phyloP scores from a whole-genome alignment of 495 filamentous ascomycete genomes.

The Massariosphaeria phaeospora region DNA sequence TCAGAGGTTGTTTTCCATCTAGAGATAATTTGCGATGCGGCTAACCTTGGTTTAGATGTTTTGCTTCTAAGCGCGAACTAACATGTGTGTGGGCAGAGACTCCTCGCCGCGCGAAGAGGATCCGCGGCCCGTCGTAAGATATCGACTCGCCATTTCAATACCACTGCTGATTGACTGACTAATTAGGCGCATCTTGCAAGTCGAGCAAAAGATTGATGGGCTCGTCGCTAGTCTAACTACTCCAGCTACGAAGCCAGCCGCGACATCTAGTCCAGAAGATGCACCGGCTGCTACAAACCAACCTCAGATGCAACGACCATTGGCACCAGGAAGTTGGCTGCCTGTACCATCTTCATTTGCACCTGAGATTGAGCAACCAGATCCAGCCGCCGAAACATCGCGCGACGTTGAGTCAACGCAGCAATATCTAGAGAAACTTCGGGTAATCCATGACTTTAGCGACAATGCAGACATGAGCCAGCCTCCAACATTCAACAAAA shows the following conservation, averaged over 20 bases:
- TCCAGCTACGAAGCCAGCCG: background rate
- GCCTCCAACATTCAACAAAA: slow-evolving; percentile 7
- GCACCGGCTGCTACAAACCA: background rate
- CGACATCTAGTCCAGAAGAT: background rate
- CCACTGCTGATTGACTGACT: background rate
- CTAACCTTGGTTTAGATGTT: slow-evolving; percentile 9
- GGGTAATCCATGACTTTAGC: slow-evolving; percentile 17
- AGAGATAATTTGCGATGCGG: too few relatives aligned
- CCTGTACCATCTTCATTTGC: slow-evolving; percentile 12
- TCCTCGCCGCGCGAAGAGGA: slow-evolving; percentile 1
- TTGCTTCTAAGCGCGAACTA: slow-evolving; percentile 9
- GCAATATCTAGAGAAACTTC: slow-evolving; percentile 14
- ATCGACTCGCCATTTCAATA: too few relatives aligned
- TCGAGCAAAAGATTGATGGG: slow-evolving; percentile 27
- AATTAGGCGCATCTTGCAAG: slow-evolving; percentile 19
- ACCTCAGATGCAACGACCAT: background rate
- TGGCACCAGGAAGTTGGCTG: slow-evolving; percentile 19
- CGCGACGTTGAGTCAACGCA: slow-evolving; percentile 2
- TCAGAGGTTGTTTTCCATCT: slow-evolving; percentile 7
- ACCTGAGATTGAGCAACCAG: background rate
- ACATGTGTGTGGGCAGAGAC: slow-evolving; percentile 25
- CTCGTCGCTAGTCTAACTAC: slow-evolving; percentile 9
- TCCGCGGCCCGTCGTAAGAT: slow-evolving; percentile 21
- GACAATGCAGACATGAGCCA: background rate
- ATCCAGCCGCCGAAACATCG: background rate